Evolutionary conservation across 2,329 filamentous ascomycete genomes (phyloP).

Genomic region (Phoma sp.): DNA sequence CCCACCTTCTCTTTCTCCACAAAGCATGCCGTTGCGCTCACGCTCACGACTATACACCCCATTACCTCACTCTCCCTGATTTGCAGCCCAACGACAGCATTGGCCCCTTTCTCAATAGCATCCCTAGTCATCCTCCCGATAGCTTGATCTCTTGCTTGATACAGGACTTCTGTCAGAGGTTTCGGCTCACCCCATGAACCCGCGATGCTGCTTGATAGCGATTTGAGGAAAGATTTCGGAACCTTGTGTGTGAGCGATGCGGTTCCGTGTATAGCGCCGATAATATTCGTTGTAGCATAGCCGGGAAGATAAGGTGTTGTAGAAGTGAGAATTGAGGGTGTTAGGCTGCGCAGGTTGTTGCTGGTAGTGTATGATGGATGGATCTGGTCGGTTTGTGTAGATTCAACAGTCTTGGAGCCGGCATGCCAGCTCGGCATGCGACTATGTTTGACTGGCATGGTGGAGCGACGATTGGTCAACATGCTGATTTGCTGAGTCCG

Average conservation of each 20-base stretch:
- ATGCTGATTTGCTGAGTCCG: constrained; percentile 14
- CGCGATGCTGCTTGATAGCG: constrained; percentile 24
- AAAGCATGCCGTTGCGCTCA: constrained; percentile 42
- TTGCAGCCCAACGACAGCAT: constrained; percentile 40
- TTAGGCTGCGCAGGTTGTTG: constrained; percentile 36
- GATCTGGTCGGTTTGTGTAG: constrained; percentile 1
- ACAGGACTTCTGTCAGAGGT: constrained; percentile 39
- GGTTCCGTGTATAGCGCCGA: constrained; percentile 43
- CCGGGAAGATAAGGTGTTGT: constrained; percentile 38
- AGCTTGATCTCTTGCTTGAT: constrained; percentile 43
- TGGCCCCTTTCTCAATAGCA: constrained; percentile 40
- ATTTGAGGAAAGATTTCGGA: constrained; percentile 44
- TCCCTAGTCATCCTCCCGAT: constrained; percentile 45
- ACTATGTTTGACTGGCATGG: constrained; percentile 40
- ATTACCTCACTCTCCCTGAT: constrained; percentile 43
- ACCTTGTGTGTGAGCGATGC: constrained; percentile 43
- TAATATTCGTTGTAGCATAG: constrained; percentile 32
- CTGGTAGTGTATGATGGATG: constrained; percentile 23
- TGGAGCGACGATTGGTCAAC: constrained; percentile 47
- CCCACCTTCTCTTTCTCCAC: constrained; percentile 31
- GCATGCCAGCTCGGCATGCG: constrained; percentile 36
- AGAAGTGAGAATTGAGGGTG: constrained; percentile 36
- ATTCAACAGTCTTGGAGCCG: constrained; percentile 23
- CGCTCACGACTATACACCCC: constrained; percentile 43
- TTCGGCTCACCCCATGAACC: constrained; percentile 41